These are phyloP conservation scores for Pisolithus albus DNA, from an alignment of 768 basidiomycete species.

Conservation along the genomic window DNA sequence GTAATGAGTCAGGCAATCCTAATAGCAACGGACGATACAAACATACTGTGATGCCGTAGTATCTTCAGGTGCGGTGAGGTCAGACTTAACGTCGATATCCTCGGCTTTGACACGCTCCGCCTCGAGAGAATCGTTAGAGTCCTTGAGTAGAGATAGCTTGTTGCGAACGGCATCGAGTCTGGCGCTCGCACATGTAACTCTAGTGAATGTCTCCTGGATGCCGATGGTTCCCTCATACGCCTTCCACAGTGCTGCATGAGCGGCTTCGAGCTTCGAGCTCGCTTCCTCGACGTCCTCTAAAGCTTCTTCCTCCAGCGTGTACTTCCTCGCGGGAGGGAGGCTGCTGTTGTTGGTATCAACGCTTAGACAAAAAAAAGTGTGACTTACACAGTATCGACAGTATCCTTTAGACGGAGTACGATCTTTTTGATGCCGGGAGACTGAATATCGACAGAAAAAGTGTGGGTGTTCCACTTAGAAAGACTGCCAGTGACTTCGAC, in stretches of 20 bases:
- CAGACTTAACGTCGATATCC: background rate
- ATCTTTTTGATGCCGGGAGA: no score
- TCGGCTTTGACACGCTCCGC: background rate
- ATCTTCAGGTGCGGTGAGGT: background rate
- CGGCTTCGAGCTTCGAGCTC: background rate
- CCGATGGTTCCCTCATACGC: background rate
- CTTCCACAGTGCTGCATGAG: background rate
- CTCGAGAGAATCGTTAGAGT: background rate
- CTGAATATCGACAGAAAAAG: no score
- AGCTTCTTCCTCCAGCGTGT: no score
- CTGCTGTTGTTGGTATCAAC: no score
- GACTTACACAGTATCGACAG: no score
- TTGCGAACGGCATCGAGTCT: background rate
- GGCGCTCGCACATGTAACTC: background rate
- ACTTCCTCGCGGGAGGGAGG: no score
- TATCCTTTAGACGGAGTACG: no score
- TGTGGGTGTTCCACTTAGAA: no score
- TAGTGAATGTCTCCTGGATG: background rate
- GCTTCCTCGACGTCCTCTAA: no score
- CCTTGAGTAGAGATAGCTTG: background rate
- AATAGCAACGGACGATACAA: background rate
- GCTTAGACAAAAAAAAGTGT: no score
- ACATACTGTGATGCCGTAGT: background rate
- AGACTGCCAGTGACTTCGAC: no score
- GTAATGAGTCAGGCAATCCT: background rate